Conservation (phyloP, 2,329 filamentous ascomycete genomes). For the Harringtonia aguacate region DNA sequence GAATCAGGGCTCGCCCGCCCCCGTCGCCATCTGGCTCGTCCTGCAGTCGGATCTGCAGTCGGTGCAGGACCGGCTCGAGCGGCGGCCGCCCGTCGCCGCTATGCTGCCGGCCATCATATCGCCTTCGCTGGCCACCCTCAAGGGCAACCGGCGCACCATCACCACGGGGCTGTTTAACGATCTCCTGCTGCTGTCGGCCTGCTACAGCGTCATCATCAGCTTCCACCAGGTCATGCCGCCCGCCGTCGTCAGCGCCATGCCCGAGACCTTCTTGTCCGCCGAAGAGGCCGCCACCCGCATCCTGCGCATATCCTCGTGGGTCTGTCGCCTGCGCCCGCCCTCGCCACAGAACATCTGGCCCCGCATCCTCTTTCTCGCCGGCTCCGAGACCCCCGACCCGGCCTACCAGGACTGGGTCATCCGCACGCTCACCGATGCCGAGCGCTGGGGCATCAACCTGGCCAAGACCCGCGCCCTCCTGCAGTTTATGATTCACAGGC, state of each 20-base stretch:
- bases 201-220: slow-evolving; percentile 5
- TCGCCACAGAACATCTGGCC: slow-evolving; percentile 10
- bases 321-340: slow-evolving; percentile 1
- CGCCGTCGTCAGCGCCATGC: neutral
- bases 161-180: slow-evolving; percentile 3
- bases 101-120: neutral
- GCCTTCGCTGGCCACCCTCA: neutral
- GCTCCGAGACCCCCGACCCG: slow-evolving; percentile 13
- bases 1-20: neutral
- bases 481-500: neutral
- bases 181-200: slow-evolving; percentile 4
- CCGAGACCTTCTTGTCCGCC: neutral
- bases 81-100: slow-evolving; percentile 1
- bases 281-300: slow-evolving; percentile 2
- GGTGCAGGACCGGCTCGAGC: neutral
- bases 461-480: slow-evolving; percentile 3
- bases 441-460: slow-evolving; percentile 4
- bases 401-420: slow-evolving; percentile 12
- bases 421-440: slow-evolving; percentile 1
- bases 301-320: slow-evolving; percentile 3
- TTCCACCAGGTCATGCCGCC: slow-evolving; percentile 2
- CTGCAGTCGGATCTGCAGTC: neutral
- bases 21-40: slow-evolving; percentile 1
- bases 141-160: neutral
- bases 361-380: slow-evolving; percentile 12